These are phyloP conservation scores for Mucor racemosus DNA, from an alignment of 371 early-diverging fungal genomes.

Conservation along the genomic window DNA sequence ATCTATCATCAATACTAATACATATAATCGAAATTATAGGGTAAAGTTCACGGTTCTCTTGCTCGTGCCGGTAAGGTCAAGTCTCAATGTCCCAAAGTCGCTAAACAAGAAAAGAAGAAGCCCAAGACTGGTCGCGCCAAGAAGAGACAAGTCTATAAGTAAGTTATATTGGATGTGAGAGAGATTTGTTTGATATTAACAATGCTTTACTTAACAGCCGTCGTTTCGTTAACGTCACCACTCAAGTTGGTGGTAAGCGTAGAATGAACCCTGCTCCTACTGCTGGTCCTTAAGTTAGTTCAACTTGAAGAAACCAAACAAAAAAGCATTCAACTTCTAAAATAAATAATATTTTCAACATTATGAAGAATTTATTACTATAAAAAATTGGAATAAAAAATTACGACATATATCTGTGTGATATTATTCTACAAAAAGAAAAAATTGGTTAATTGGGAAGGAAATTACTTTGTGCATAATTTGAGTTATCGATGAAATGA, in stretches of 20 bases:
- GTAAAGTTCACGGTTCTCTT: constrained; percentile 99
- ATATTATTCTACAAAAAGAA: constrained; percentile 1
- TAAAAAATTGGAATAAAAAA: background rate
- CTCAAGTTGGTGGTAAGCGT: constrained; percentile 87
- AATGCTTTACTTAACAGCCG: constrained; percentile 53
- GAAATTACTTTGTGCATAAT: background rate
- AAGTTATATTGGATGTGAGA: background rate
- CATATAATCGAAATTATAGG: constrained; percentile 55
- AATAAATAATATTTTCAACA: background rate
- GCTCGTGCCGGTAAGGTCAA: constrained; percentile 99
- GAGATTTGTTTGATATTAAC: background rate
- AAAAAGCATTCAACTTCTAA: background rate
- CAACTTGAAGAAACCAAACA: constrained; percentile 2
- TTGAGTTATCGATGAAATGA: too few species aligned
- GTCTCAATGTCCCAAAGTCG: constrained; percentile 99
- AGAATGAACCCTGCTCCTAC: constrained; percentile 80
- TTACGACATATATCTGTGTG: background rate
- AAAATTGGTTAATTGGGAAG: background rate
- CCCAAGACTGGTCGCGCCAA: constrained; percentile 94
- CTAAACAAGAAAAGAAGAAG: constrained; percentile 97
- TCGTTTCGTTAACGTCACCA: constrained; percentile 95
- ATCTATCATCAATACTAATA: background rate
- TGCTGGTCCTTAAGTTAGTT: constrained; percentile 49
- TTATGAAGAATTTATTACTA: background rate
- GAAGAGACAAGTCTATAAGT: constrained; percentile 93